Percentiles rank a stretch among this genome's conserved stretches.
phyloP scores from a whole-genome alignment of 305 asterid species.

The Caryopteris hybrid region DNA sequence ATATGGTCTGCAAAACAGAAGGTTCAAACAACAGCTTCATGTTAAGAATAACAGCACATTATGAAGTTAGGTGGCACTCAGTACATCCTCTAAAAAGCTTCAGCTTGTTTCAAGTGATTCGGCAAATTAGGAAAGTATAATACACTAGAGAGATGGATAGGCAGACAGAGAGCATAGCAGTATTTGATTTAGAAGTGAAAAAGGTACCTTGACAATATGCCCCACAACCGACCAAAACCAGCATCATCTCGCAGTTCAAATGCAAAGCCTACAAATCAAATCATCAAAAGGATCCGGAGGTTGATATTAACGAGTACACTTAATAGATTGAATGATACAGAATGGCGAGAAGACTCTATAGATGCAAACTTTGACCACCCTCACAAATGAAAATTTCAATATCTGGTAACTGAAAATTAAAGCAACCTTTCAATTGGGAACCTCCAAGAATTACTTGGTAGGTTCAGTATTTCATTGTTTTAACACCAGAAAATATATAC shows the following conservation, averaged over 20 bases:
- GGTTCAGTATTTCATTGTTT: neutral
- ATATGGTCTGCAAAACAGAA: neutral
- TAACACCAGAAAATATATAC: neutral
- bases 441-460: neutral
- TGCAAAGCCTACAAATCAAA: constrained; percentile 49
- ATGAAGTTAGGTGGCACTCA: neutral
- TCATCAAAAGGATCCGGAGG: constrained; percentile 10
- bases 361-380: constrained; percentile 13
- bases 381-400: neutral
- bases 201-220: constrained; percentile 77
- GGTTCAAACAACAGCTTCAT: neutral
- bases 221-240: constrained; percentile 87
- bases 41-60: neutral
- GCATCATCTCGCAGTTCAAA: constrained; percentile 86
- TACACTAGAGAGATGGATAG: neutral
- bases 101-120: neutral
- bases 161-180: no score
- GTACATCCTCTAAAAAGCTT: neutral
- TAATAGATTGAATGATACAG: constrained; percentile 3
- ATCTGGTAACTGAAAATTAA: neutral
- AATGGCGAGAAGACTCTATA: neutral
- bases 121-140: neutral
- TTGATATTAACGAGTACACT: constrained; percentile 6
- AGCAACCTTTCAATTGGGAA: neutral
- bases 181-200: constrained; percentile 1